A percentile compares a stretch with the other conserved stretches of the same genome.
Conservation (phyloP, 345 rosid species). For the Punica granatum region DNA sequence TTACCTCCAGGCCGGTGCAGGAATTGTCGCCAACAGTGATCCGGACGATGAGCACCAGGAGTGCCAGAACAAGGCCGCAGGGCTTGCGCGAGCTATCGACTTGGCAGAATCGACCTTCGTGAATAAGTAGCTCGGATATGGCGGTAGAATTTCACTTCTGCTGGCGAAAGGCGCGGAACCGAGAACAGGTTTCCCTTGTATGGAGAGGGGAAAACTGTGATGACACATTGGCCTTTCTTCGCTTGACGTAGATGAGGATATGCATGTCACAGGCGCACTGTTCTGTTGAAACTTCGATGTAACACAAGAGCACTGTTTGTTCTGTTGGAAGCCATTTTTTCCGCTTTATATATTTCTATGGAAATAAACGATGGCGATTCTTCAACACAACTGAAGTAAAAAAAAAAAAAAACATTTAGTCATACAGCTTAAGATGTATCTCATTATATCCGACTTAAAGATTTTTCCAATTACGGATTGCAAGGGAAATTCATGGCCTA, state of each 20-base stretch:
- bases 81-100: conserved; percentile 80
- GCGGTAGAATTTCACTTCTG: neutral
- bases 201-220: neutral
- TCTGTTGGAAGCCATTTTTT: no score
- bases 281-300: neutral
- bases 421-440: no score
- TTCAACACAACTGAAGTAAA: no score
- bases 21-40: conserved; percentile 74
- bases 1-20: conserved; percentile 79
- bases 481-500: no score
- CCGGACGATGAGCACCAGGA: conserved; percentile 71
- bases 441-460: no score
- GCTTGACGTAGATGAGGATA: neutral
- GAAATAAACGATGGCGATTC: no score
- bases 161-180: neutral
- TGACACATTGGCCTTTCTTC: neutral
- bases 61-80: conserved; percentile 76
- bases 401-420: no score
- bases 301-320: neutral
- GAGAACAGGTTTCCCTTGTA: neutral
- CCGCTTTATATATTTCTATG: no score
- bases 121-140: conserved; percentile 3
- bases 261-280: neutral
- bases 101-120: conserved; percentile 74
- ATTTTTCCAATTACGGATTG: no score